These are phyloP conservation scores for Cercophora scortea DNA, from an alignment of 495 filamentous ascomycete genomes.

Conservation along the genomic window DNA sequence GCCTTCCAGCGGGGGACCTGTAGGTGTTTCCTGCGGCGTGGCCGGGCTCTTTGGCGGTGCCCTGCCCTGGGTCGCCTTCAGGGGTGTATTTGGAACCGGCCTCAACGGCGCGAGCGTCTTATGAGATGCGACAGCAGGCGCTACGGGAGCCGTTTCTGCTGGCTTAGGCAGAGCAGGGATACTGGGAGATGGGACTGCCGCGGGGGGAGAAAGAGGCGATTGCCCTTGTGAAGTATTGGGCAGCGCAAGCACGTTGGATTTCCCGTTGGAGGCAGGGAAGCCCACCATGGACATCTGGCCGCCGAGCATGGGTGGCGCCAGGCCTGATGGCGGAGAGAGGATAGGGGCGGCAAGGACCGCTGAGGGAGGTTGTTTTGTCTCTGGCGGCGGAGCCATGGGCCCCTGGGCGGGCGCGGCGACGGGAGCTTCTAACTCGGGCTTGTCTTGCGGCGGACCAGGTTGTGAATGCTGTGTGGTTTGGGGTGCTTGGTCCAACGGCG, in stretches of 20 bases:
- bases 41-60: conserved; percentile 7
- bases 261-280: conserved; percentile 8
- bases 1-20: conserved; percentile 18
- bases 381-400: conserved; percentile 9
- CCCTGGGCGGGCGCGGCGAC: conserved; percentile 3
- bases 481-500: neutral
- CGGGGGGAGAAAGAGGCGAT: conserved; percentile 28
- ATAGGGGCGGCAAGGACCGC: conserved; percentile 36
- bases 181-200: conserved; percentile 3
- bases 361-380: conserved; percentile 23
- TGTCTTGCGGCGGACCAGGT: no score
- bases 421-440: no score
- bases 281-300: conserved; percentile 16
- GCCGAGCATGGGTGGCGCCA: conserved; percentile 12
- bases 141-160: conserved; percentile 1
- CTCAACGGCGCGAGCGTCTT: neutral
- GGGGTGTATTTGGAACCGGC: neutral
- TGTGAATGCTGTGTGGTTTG: no score
- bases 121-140: neutral
- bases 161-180: conserved; percentile 1
- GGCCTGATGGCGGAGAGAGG: conserved; percentile 22
- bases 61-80: conserved; percentile 7
- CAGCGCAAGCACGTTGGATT: conserved; percentile 33
- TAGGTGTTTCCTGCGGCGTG: conserved; percentile 13
- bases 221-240: conserved; percentile 35